These are phyloP conservation scores for Calycina marina DNA, from an alignment of 2,329 filamentous ascomycete species.

Conservation along the genomic window DNA sequence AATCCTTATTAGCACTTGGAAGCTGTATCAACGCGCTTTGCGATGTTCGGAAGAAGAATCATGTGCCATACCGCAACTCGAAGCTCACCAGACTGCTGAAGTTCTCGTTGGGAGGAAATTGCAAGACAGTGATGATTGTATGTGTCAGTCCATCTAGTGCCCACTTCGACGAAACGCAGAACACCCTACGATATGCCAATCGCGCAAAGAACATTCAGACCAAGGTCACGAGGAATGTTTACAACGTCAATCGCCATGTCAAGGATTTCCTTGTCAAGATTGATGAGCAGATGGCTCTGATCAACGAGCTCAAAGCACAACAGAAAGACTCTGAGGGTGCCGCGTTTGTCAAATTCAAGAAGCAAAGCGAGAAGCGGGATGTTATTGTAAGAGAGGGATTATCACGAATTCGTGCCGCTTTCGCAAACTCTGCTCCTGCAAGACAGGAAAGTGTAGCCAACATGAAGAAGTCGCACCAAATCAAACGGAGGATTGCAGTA, in stretches of 20 bases:
- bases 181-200: slow-evolving; percentile 93
- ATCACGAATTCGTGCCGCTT: slow-evolving; percentile 64
- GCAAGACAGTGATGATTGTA: slow-evolving; percentile 99
- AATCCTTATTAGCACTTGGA: slow-evolving; percentile 83
- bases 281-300: slow-evolving; percentile 93
- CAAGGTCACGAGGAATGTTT: slow-evolving; percentile 97
- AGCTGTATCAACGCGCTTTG: slow-evolving; percentile 98
- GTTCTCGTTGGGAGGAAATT: slow-evolving; percentile 94
- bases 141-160: slow-evolving; percentile 93
- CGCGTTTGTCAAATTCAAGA: slow-evolving; percentile 79
- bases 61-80: slow-evolving; percentile 94
- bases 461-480: slow-evolving; percentile 69
- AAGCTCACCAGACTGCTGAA: slow-evolving; percentile 92
- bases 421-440: slow-evolving; percentile 64
- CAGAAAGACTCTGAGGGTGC: slow-evolving; percentile 76
- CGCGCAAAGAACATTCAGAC: slow-evolving; percentile 99
- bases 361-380: slow-evolving; percentile 77
- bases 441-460: slow-evolving; percentile 63
- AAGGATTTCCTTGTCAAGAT: slow-evolving; percentile 99
- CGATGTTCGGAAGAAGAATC: slow-evolving; percentile 78
- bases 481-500: slow-evolving; percentile 72
- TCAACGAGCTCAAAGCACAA: slow-evolving; percentile 87
- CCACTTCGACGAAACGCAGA: slow-evolving; percentile 96
- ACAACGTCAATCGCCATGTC: slow-evolving; percentile 97
- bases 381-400: slow-evolving; percentile 63